Evolutionary conservation across 441 rosid genomes (phyloP).

Genomic region (Corymbia calophylla): DNA sequence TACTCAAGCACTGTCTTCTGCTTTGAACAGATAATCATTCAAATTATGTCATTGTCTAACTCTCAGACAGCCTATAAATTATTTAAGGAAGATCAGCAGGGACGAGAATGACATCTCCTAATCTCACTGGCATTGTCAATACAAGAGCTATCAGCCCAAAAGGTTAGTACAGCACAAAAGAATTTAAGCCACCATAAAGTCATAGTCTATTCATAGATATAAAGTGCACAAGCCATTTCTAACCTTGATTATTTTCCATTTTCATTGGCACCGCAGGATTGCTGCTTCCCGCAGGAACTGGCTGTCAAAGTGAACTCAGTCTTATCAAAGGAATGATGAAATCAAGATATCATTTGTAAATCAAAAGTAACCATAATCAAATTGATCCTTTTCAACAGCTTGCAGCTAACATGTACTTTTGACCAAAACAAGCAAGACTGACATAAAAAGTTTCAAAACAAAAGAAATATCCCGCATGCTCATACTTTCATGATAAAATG

Average conservation of each 20-base stretch:
- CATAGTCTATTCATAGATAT: not conserved
- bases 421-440: not conserved
- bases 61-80: not conserved
- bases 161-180: not conserved
- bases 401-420: not conserved
- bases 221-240: conserved; percentile 17
- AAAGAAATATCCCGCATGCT: not conserved
- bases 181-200: not conserved
- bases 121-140: not conserved
- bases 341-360: not conserved
- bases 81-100: not conserved
- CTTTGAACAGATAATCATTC: not conserved
- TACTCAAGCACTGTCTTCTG: not conserved
- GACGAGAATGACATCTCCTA: not conserved
- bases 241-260: conserved; percentile 61
- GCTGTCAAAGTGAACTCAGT: conserved; percentile 29
- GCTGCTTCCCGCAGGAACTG: conserved; percentile 60
- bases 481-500: not conserved
- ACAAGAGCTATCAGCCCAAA: not conserved
- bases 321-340: not conserved
- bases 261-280: conserved; percentile 47
- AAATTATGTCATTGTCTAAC: not conserved
- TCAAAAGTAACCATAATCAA: not conserved
- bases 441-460: not conserved
- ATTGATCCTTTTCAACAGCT: not conserved